These are phyloP conservation scores for Blastocystis sp. DNA, from an alignment of 352 stramenopile species.

Conservation along the genomic window DNA sequence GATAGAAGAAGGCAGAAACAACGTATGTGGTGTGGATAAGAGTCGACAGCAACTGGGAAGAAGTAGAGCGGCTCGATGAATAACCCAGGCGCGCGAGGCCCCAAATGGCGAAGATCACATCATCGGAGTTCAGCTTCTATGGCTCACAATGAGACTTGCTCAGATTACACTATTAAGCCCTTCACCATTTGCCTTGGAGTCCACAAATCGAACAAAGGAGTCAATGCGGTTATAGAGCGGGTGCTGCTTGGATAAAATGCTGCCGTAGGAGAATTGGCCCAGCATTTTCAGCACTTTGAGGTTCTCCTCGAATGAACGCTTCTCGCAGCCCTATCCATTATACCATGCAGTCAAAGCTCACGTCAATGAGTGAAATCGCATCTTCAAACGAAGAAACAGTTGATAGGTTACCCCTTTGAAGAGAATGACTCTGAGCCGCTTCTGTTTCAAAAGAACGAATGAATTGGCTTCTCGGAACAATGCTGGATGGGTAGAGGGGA, in stretches of 20 bases:
- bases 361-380: conserved; percentile 41
- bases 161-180: not conserved
- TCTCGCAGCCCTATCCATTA: conserved; percentile 15
- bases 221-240: conserved; percentile 29
- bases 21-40: not conserved
- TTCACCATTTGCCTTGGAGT: not conserved
- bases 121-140: not conserved
- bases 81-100: conserved; percentile 29
- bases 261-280: conserved; percentile 27
- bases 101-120: conserved; percentile 7
- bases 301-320: conserved; percentile 48
- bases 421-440: not conserved
- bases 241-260: not conserved
- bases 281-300: conserved; percentile 2
- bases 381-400: conserved; percentile 36
- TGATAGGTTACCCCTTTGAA: conserved; percentile 3
- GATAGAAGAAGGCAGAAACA: not conserved
- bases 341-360: not conserved
- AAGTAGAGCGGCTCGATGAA: not conserved
- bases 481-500: not conserved
- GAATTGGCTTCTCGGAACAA: not conserved
- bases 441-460: not conserved
- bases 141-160: not conserved
- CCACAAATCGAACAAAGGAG: not conserved
- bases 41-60: not conserved